These are phyloP conservation scores for Coemansia sp. DNA, from an alignment of 192 early-diverging fungal species.

Conservation along the genomic window DNA sequence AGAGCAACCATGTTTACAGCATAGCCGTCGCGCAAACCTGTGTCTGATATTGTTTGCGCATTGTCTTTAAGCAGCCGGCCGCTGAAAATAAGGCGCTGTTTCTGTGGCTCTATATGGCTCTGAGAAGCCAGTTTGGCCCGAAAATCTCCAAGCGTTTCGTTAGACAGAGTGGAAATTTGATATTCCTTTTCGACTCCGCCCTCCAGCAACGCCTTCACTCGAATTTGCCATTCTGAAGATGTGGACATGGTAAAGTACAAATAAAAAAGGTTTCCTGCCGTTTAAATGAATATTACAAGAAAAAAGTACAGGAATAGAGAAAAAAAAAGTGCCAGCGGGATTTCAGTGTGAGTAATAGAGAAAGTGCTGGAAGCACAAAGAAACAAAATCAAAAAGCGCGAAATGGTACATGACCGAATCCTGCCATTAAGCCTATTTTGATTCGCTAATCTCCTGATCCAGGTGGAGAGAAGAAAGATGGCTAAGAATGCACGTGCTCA, in stretches of 20 bases:
- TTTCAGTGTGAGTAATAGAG: neutral
- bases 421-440: no score
- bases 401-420: no score
- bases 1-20: constrained; percentile 48
- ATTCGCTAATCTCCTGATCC: no score
- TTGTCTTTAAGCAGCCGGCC: constrained; percentile 41
- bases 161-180: constrained; percentile 14
- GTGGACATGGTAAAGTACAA: constrained; percentile 11
- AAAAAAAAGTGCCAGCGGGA: neutral
- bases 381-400: no score
- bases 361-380: no score
- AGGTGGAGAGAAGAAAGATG: neutral
- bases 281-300: neutral
- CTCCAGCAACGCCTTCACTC: constrained; percentile 46
- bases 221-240: constrained; percentile 30
- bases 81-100: constrained; percentile 47
- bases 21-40: constrained; percentile 33
- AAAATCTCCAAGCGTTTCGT: constrained; percentile 36
- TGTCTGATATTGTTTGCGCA: constrained; percentile 28
- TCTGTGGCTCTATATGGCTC: constrained; percentile 38
- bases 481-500: constrained; percentile 16
- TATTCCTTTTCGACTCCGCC: constrained; percentile 29
- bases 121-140: constrained; percentile 27
- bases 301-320: constrained; percentile 1
- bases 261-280: neutral